Percentiles rank a stretch among this genome's conserved stretches.
phyloP scores from a whole-genome alignment of 768 basidiomycete genomes.

The Lactarius quietus region DNA sequence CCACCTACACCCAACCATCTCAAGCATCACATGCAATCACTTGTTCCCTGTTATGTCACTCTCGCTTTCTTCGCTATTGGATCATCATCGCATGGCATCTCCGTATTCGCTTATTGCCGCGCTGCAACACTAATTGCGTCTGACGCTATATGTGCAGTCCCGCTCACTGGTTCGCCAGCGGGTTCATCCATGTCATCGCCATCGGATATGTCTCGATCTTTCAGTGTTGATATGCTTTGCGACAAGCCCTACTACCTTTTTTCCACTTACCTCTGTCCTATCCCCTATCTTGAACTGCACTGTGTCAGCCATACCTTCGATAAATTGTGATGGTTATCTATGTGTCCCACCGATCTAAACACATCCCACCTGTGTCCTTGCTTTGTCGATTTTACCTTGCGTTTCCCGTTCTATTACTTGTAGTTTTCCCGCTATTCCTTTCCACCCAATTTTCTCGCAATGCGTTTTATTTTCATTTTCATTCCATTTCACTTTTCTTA shows the following conservation, averaged over 20 bases:
- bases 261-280: background rate
- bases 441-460: conserved; percentile 17
- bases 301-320: conserved; percentile 8
- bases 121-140: conserved; percentile 4
- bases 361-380: conserved; percentile 9
- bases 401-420: conserved; percentile 25
- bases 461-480: conserved; percentile 2
- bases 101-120: conserved; percentile 2
- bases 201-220: conserved; percentile 14
- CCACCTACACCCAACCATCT: conserved; percentile 17
- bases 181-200: conserved; percentile 2
- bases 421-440: conserved; percentile 23
- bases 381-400: conserved; percentile 23
- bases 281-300: background rate
- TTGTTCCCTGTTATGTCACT: conserved; percentile 18
- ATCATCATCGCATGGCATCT: conserved; percentile 19
- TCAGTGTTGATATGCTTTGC: conserved; percentile 14
- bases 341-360: conserved; percentile 22
- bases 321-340: conserved; percentile 18
- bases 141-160: background rate
- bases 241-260: conserved; percentile 10
- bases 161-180: conserved; percentile 6
- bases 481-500: conserved; percentile 7
- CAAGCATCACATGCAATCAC: conserved; percentile 18
- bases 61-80: conserved; percentile 26